Conservation (phyloP, 2,329 filamentous ascomycete species). For the Phialophora tarda region DNA sequence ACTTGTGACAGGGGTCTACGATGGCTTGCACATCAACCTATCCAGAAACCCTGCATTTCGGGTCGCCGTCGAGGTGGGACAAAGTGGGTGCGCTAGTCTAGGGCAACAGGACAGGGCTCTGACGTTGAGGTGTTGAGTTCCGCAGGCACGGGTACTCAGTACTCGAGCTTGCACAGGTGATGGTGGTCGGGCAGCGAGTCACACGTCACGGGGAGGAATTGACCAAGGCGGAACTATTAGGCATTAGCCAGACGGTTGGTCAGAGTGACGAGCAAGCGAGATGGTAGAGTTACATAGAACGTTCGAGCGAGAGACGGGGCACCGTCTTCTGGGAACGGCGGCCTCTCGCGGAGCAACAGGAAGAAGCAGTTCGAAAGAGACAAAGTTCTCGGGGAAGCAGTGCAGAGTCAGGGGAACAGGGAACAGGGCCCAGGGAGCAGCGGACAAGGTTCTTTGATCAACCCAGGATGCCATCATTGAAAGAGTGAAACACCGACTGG, state of each 20-base stretch:
- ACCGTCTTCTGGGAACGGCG: neutral
- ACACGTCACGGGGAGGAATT: neutral
- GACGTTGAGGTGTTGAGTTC: neutral
- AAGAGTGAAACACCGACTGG: conserved; percentile 19
- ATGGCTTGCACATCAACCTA: conserved; percentile 2
- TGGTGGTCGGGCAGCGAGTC: conserved; percentile 14
- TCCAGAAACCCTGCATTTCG: conserved; percentile 16
- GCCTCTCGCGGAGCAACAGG: neutral
- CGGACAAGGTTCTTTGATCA: conserved; percentile 1
- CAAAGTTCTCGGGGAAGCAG: conserved; percentile 20
- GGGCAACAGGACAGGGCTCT: neutral
- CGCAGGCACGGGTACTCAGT: neutral
- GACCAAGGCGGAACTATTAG: neutral
- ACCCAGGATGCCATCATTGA: neutral
- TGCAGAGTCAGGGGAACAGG: conserved; percentile 1
- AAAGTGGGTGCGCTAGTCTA: neutral
- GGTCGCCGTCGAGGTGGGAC: conserved; percentile 14
- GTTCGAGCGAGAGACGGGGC: neutral
- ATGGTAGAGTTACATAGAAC: conserved; percentile 21
- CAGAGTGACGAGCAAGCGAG: conserved; percentile 19
- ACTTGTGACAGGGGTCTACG: neutral
- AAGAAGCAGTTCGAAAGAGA: conserved; percentile 3
- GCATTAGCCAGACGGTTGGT: conserved; percentile 6
- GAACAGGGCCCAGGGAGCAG: conserved; percentile 2
- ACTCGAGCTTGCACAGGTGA: neutral